Conservation (phyloP, 805 yeast genomes). For the Ogataea ramenticola region DNA sequence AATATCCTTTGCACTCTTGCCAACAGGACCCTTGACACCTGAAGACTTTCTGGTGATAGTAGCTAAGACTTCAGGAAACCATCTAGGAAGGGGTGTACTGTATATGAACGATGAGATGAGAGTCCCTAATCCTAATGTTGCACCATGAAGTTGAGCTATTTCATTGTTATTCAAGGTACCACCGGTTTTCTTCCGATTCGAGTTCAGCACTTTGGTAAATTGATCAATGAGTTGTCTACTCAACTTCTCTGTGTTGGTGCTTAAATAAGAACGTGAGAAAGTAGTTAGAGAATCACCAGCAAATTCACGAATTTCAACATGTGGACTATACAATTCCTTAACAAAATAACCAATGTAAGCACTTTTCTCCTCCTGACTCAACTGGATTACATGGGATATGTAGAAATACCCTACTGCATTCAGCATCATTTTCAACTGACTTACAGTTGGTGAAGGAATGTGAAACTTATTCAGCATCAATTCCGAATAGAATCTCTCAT, state of each 20-base stretch:
- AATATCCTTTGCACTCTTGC: conserved; percentile 74
- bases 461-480: conserved; percentile 35
- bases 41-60: conserved; percentile 65
- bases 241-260: conserved; percentile 34
- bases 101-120: conserved; percentile 86
- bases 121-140: conserved; percentile 84
- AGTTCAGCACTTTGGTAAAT: conserved; percentile 27
- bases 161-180: conserved; percentile 32
- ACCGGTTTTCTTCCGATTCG: conserved; percentile 16
- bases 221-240: conserved; percentile 38
- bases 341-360: conserved; percentile 45
- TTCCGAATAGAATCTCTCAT: conserved; percentile 34
- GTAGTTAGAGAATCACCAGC: conserved; percentile 75
- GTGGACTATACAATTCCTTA: conserved; percentile 49
- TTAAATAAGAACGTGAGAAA: conserved; percentile 59
- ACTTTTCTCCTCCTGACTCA: conserved; percentile 40
- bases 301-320: conserved; percentile 66
- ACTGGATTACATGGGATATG: conserved; percentile 55
- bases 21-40: conserved; percentile 69
- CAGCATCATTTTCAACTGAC: conserved; percentile 61
- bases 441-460: conserved; percentile 35
- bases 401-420: conserved; percentile 65
- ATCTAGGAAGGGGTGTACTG: conserved; percentile 79
- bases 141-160: conserved; percentile 61
- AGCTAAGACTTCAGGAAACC: conserved; percentile 76